Conservation (phyloP, 2,329 filamentous ascomycete genomes). For the Lasiodiplodia theobromae region DNA sequence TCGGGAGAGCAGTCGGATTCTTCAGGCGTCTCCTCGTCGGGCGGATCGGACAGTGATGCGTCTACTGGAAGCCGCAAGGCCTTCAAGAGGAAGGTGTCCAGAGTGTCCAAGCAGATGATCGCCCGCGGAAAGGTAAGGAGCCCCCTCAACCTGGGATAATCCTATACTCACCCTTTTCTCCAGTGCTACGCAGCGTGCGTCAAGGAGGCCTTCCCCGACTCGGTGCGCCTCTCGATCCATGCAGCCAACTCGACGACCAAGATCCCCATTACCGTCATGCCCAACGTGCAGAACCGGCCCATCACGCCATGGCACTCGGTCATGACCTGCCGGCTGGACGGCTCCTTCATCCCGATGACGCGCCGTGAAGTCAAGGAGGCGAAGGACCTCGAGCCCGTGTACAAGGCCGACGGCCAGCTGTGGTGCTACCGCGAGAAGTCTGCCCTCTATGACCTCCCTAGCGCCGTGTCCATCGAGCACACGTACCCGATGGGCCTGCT, state of each 20-base stretch:
- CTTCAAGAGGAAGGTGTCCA: slow-evolving; percentile 38
- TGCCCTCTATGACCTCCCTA: slow-evolving; percentile 34
- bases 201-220: slow-evolving; percentile 29
- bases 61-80: slow-evolving; percentile 28
- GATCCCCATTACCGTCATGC: slow-evolving; percentile 40
- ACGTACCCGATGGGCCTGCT: slow-evolving; percentile 38
- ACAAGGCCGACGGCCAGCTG: slow-evolving; percentile 33
- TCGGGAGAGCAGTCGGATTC: slow-evolving; percentile 24
- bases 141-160: slow-evolving; percentile 13
- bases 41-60: slow-evolving; percentile 27
- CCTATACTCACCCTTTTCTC: background rate
- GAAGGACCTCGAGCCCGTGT: slow-evolving; percentile 33
- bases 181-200: slow-evolving; percentile 33
- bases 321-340: slow-evolving; percentile 28
- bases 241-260: slow-evolving; percentile 42
- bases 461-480: slow-evolving; percentile 35
- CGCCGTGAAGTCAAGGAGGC: slow-evolving; percentile 10
- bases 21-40: slow-evolving; percentile 5
- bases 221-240: slow-evolving; percentile 43
- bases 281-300: slow-evolving; percentile 26
- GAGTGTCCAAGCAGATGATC: slow-evolving; percentile 40
- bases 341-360: slow-evolving; percentile 22
- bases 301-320: slow-evolving; percentile 29
- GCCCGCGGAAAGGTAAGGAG: slow-evolving; percentile 34
- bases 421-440: slow-evolving; percentile 39